Evolutionary conservation across 495 filamentous ascomycete species (phyloP).

Genomic region (Venustampulla echinocandica): DNA sequence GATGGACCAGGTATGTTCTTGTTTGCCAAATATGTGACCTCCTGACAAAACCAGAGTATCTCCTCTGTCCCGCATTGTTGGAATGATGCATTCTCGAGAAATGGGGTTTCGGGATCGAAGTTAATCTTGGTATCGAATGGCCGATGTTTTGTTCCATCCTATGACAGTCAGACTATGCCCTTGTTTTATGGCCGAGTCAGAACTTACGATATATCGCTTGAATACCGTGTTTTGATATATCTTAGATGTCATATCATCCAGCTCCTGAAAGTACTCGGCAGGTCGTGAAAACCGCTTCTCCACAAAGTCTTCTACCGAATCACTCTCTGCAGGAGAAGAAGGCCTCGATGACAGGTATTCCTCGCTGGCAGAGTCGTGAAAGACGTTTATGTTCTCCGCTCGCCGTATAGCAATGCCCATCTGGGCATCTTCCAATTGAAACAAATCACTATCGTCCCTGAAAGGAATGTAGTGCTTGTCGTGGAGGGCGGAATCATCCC

Average conservation of each 20-base stretch:
- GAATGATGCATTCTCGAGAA: constrained; percentile 2
- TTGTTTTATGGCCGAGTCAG: neutral
- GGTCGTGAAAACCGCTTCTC: neutral
- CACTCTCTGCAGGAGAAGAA: constrained; percentile 2
- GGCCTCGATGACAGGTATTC: neutral
- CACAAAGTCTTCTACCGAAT: neutral
- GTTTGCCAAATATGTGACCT: constrained; percentile 3
- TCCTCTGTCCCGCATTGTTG: neutral
- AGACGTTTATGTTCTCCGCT: constrained; percentile 2
- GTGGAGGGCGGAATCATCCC: neutral
- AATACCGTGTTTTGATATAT: constrained; percentile 1
- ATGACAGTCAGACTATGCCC: neutral
- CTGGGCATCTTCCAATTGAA: neutral
- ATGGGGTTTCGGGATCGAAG: neutral
- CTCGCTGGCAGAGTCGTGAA: constrained; percentile 1
- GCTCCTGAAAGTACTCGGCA: constrained; percentile 2
- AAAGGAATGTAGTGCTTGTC: neutral
- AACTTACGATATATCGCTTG: constrained; percentile 1
- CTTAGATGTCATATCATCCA: constrained; percentile 2
- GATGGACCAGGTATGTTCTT: neutral
- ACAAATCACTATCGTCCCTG: neutral
- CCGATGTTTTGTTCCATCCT: neutral
- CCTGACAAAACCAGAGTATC: neutral
- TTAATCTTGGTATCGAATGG: constrained; percentile 1
- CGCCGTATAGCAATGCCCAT: neutral